These are phyloP conservation scores for Pythium periplocum DNA, from an alignment of 352 stramenopile genomes.

Conservation along the genomic window DNA sequence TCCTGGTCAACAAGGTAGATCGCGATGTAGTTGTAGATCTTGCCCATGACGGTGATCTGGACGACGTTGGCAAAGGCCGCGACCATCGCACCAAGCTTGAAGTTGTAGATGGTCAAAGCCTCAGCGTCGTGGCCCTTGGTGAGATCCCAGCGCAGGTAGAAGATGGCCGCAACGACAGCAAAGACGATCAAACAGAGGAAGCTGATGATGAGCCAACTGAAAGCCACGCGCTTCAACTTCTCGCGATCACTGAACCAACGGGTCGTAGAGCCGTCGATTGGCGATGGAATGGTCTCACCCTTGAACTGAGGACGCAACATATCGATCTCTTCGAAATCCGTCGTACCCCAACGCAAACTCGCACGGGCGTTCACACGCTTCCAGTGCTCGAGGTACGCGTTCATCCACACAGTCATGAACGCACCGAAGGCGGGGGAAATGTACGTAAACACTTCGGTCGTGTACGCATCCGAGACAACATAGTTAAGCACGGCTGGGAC, in stretches of 20 bases:
- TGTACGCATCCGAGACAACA: conserved; percentile 27
- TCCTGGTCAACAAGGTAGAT: conserved; percentile 89
- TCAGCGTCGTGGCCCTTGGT: conserved; percentile 55
- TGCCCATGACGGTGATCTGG: conserved; percentile 89
- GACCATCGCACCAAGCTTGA: conserved; percentile 67
- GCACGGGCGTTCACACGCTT: conserved; percentile 77
- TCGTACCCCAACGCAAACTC: conserved; percentile 82
- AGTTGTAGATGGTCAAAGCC: conserved; percentile 52
- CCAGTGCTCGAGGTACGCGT: conserved; percentile 88
- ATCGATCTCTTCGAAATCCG: conserved; percentile 61
- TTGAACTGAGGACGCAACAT: conserved; percentile 73
- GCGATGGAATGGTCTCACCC: conserved; percentile 65
- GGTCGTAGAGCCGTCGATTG: conserved; percentile 64
- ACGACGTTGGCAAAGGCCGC: conserved; percentile 66
- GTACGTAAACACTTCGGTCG: conserved; percentile 67
- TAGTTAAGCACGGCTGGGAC: conserved; percentile 83
- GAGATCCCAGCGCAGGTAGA: conserved; percentile 71
- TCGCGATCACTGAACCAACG: conserved; percentile 62
- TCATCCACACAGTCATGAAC: conserved; percentile 90
- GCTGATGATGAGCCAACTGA: conserved; percentile 74
- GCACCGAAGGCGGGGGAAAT: conserved; percentile 71
- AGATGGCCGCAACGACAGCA: conserved; percentile 66
- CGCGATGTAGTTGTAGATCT: conserved; percentile 88
- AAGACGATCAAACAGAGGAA: conserved; percentile 77
- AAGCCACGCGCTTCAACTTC: conserved; percentile 64